Evolutionary conservation across 2,329 filamentous ascomycete species (phyloP).

Genomic region (Xylaria sp.): DNA sequence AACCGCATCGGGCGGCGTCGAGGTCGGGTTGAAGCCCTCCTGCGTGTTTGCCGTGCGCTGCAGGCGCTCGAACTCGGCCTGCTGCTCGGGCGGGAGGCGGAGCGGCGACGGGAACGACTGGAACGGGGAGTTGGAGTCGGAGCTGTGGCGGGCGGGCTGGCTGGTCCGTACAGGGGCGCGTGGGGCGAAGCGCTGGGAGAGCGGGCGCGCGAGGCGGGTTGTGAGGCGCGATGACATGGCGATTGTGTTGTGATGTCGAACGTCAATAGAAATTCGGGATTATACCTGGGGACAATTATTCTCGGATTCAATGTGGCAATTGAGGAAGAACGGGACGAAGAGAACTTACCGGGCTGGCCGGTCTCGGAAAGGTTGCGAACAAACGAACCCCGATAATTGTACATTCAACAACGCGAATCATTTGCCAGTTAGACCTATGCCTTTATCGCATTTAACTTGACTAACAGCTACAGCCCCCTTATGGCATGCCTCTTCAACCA

Average conservation of each 20-base stretch:
- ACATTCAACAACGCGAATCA: too few relatives aligned
- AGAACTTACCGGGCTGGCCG: too few relatives aligned
- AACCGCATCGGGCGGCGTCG: constrained; percentile 8
- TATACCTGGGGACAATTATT: too few relatives aligned
- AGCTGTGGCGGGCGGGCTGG: constrained; percentile 32
- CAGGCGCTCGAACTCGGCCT: constrained; percentile 68
- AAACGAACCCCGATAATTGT: too few relatives aligned
- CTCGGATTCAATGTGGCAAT: too few relatives aligned
- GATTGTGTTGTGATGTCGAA: background rate
- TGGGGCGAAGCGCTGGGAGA: background rate
- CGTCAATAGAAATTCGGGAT: too few relatives aligned
- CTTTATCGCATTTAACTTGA: too few relatives aligned
- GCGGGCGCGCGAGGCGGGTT: constrained; percentile 8
- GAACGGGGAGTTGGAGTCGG: constrained; percentile 50
- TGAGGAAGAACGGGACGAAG: too few relatives aligned
- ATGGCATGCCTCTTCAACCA: too few relatives aligned
- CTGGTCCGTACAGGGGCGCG: background rate
- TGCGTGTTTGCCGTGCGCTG: constrained; percentile 61
- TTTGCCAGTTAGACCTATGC: too few relatives aligned
- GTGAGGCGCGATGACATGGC: constrained; percentile 21
- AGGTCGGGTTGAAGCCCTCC: constrained; percentile 36
- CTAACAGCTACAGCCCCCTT: too few relatives aligned
- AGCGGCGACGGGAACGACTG: constrained; percentile 71
- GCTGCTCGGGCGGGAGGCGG: constrained; percentile 69
- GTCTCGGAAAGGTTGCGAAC: too few relatives aligned